Base-by-base conservation (phyloP, 441 rosid species). In the Croton setiger region DNA sequence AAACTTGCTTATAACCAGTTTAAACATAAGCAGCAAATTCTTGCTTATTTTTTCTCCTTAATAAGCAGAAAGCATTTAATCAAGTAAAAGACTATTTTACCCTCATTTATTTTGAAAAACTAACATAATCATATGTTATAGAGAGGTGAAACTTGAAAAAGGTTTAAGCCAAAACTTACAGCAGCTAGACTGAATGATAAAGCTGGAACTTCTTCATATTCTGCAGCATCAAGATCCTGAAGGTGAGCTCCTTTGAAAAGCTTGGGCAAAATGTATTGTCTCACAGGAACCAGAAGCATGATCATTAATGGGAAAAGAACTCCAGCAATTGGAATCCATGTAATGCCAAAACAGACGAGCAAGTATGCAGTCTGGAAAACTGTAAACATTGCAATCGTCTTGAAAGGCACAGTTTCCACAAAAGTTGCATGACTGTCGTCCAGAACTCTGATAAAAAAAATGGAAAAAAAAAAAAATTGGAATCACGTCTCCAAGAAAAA, bases 301-400 rank as follows among this genome's bases (percentile, higher is more conserved):
- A 89, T 87, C 80, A 87, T 64, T 71, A 89, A 64, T 3, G 92
- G 92, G 76, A 89, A 89, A 53, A 89, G 85, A 64, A 87, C 87
- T 7, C 95, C 95, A 10, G 95, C 95, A 56, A 87, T 74, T 1
- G 95, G 95, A 73, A 89, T 79, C 95, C 95, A 89, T 41, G 95
- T 89, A 27, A 89, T 65, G 68, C 95, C 88, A 52, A 89, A 89
- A 78, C 95, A 89, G 64, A 81, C 54, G n/a, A 87, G 81, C 82
- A 87, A 63, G 76, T 89, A 89, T 56, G 71, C 76, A 36, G 88
- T 73, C 80, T 89, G 95, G 73, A 89, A 89, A 71, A 83, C 21
- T 17, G 95, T 87, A 70, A 87, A 89, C 23, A 47, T 39, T 20
- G 85, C 86, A 31, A 87, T 85, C 20, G 87, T 72, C 76, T 89